Evolutionary conservation across 768 basidiomycete species (phyloP), one percentile per base, ranked within the genome.

Genomic region (Tylopilus sp.): DNA sequence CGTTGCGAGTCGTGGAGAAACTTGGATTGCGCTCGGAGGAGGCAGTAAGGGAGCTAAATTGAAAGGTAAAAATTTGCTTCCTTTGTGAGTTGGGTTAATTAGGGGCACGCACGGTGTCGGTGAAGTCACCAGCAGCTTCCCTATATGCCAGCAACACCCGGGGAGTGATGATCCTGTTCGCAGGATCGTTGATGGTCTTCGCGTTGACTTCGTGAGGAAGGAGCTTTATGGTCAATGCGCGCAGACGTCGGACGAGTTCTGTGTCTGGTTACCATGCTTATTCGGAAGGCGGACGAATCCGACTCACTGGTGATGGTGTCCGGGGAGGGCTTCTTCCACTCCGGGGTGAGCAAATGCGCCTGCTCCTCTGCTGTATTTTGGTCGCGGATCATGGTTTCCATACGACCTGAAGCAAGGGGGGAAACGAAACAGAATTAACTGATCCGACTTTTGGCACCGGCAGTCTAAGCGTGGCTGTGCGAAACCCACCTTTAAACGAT

Each of bases 81-180:
- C 36, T 30, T 44, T 25, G 13, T 22, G 35, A 33, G 50, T 47
- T 52, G 23, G 18, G 1, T 2, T 18, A 39, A 26, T n/a, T n/a
- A 49, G 44, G 44, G 38, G 17, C 4, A 65, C 85, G 57, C 61
- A 94, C 91, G 22, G 90, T 88, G 63, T 93, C 89, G 17, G 75
- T 68, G 64, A 94, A 94, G 69, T 95, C 92, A 6, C 95, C 95
- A 8, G 88, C 94, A 21, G 91, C 86, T 44, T 79, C 80, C 23
- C 75, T 78, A 61, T 86, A 98, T 1, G 92, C 82, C 36, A 75
- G 73, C 51, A 98, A 79, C 40, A 95, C 89, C 45, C 76, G 74
- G 0, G 86, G 86, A 0, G 91, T 94, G 40, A 95, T 89, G 45
- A 94, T 76, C 51, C 90, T 80, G 67, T 86, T 89, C 0, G 88